Conservation (phyloP, 805 yeast species). For the Lipomyces spencermartinsiae region DNA sequence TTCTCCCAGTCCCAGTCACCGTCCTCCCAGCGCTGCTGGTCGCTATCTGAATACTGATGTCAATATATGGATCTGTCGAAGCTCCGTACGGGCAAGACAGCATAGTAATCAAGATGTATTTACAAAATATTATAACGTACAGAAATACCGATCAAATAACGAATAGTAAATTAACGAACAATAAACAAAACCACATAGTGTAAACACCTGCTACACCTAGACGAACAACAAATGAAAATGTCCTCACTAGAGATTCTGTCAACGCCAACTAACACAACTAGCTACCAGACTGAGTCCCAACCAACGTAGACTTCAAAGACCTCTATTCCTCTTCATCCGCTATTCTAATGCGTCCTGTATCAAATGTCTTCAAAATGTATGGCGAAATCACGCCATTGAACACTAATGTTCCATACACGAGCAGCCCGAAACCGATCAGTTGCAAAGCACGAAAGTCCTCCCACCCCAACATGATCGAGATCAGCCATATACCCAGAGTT, state of each 20-base stretch:
- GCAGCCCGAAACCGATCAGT: conserved; percentile 63
- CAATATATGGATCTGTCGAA: no score
- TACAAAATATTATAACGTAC: no score
- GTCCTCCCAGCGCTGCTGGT: no score
- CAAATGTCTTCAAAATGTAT: conserved; percentile 15
- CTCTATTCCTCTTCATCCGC: conserved; percentile 12
- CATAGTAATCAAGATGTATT: no score
- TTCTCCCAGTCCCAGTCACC: no score
- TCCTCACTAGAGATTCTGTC: background rate
- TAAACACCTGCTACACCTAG: background rate
- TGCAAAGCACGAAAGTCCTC: conserved; percentile 70
- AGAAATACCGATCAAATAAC: no score
- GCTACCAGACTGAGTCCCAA: background rate
- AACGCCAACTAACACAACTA: background rate
- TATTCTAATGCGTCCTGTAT: conserved; percentile 13
- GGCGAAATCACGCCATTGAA: conserved; percentile 59
- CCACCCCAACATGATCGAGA: conserved; percentile 76
- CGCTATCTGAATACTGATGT: no score
- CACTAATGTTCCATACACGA: conserved; percentile 74
- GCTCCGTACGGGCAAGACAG: no score
- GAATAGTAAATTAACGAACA: background rate
- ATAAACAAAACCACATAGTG: background rate
- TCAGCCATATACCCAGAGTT: conserved; percentile 75
- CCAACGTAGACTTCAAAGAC: background rate
- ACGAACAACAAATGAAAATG: background rate